Percentiles rank a stretch among this genome's conserved stretches.
phyloP scores from a whole-genome alignment of 169 alveolate genomes.

The Ophryocystis elektroscirrha region DNA sequence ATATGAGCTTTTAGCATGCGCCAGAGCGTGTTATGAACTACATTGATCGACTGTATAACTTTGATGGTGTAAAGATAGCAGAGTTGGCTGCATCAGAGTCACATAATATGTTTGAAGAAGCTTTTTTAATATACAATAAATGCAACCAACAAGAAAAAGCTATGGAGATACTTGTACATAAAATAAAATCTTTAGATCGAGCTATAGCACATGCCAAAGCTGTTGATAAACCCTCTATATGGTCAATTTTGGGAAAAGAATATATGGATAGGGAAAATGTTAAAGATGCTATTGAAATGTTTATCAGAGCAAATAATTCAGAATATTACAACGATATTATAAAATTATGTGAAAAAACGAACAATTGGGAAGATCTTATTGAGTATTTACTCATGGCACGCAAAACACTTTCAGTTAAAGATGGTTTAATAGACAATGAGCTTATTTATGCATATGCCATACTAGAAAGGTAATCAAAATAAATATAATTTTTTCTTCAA shows the following conservation, averaged over 20 bases:
- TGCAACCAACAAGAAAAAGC: slow-evolving; percentile 66
- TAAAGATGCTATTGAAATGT: slow-evolving; percentile 77
- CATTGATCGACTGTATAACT: slow-evolving; percentile 80
- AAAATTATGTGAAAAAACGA: slow-evolving; percentile 14
- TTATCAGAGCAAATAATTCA: slow-evolving; percentile 69
- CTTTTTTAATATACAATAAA: slow-evolving; percentile 69
- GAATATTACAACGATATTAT: slow-evolving; percentile 40
- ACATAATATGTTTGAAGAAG: slow-evolving; percentile 70
- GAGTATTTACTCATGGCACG: slow-evolving; percentile 70
- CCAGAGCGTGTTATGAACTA: slow-evolving; percentile 64
- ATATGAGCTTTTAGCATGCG: background rate
- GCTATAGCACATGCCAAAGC: slow-evolving; percentile 33
- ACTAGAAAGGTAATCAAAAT: too few species aligned
- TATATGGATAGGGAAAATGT: slow-evolving; percentile 57
- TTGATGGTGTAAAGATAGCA: slow-evolving; percentile 86
- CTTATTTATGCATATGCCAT: slow-evolving; percentile 69
- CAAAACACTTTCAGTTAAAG: slow-evolving; percentile 51
- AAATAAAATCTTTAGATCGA: slow-evolving; percentile 30
- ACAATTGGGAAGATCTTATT: slow-evolving; percentile 50
- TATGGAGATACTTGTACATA: slow-evolving; percentile 62
- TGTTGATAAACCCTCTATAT: slow-evolving; percentile 32
- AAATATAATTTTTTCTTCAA: too few species aligned
- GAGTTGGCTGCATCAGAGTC: slow-evolving; percentile 58
- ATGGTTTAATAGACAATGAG: slow-evolving; percentile 67
- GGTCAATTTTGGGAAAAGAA: slow-evolving; percentile 87